These are phyloP conservation scores for Amanita fuliginea DNA, from an alignment of 768 basidiomycete genomes.

Conservation along the genomic window DNA sequence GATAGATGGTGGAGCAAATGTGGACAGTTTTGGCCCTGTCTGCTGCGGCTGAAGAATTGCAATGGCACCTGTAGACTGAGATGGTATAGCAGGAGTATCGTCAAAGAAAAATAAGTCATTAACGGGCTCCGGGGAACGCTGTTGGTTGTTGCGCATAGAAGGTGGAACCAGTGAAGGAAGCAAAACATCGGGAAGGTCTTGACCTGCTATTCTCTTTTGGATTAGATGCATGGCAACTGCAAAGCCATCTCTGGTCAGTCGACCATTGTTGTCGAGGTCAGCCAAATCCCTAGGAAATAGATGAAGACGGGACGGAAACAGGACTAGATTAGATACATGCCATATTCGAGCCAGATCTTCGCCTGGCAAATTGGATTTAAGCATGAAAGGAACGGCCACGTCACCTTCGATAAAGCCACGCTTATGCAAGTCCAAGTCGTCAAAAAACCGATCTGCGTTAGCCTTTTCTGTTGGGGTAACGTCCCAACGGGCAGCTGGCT, in stretches of 20 bases:
- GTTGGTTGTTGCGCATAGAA: constrained; percentile 42
- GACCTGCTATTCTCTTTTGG: constrained; percentile 71
- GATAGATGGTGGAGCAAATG: constrained; percentile 16
- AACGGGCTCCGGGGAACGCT: constrained; percentile 33
- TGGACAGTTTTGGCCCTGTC: constrained; percentile 16
- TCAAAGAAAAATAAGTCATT: constrained; percentile 42
- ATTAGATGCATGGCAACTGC: constrained; percentile 95
- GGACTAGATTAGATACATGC: constrained; percentile 33
- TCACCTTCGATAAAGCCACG: constrained; percentile 85
- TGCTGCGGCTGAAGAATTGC: constrained; percentile 19
- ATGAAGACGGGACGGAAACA: neutral
- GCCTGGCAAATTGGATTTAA: constrained; percentile 77
- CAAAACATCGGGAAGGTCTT: constrained; percentile 60
- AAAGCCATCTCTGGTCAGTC: constrained; percentile 82
- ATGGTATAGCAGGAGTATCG: constrained; percentile 37
- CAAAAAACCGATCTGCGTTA: constrained; percentile 68
- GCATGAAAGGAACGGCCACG: constrained; percentile 91
- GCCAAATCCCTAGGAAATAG: constrained; percentile 69
- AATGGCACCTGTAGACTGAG: constrained; percentile 28
- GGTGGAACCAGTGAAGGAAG: constrained; percentile 76
- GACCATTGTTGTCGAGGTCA: constrained; percentile 82
- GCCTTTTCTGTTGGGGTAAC: constrained; percentile 75
- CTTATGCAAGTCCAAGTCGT: constrained; percentile 63
- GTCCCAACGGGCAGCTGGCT: constrained; percentile 54
- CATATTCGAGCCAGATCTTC: constrained; percentile 85